Percentiles rank a stretch among this genome's conserved stretches.
Conservation (phyloP, 2,329 filamentous ascomycete genomes). For the Akanthomyces muscarius region DNA sequence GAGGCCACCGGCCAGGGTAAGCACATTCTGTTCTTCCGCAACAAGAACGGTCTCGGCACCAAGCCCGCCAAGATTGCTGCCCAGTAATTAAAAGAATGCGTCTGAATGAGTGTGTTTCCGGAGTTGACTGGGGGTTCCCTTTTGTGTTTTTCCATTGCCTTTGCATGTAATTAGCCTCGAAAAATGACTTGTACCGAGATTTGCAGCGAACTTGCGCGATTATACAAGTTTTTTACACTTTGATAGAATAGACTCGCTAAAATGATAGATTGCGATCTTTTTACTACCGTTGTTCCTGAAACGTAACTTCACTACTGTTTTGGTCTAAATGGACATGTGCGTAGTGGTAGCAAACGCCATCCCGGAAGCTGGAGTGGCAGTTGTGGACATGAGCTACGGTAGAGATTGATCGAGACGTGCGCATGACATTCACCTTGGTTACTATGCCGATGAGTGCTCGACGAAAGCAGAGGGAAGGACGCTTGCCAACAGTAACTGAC, state of each 20-base stretch:
- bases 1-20: slow-evolving; percentile 76
- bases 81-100: background rate
- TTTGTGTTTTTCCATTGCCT: background rate
- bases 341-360: no score
- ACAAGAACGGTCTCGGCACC: slow-evolving; percentile 80
- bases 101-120: background rate
- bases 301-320: background rate
- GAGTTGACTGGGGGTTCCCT: background rate
- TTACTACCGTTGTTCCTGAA: background rate
- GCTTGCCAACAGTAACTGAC: no score
- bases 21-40: slow-evolving; percentile 90
- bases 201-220: slow-evolving; percentile 8
- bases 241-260: slow-evolving; percentile 11
- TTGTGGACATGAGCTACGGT: no score
- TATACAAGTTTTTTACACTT: background rate
- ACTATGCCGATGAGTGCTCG: no score
- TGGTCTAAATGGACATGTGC: background rate
- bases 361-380: no score
- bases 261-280: slow-evolving; percentile 1
- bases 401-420: no score
- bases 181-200: background rate
- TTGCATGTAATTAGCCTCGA: slow-evolving; percentile 9
- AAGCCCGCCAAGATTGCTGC: slow-evolving; percentile 27
- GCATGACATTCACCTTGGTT: no score
- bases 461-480: no score